Evolutionary conservation across 805 yeast genomes (phyloP), one percentile per base, ranked within the genome.

Genomic region (Kodamaea neixiangensis): DNA sequence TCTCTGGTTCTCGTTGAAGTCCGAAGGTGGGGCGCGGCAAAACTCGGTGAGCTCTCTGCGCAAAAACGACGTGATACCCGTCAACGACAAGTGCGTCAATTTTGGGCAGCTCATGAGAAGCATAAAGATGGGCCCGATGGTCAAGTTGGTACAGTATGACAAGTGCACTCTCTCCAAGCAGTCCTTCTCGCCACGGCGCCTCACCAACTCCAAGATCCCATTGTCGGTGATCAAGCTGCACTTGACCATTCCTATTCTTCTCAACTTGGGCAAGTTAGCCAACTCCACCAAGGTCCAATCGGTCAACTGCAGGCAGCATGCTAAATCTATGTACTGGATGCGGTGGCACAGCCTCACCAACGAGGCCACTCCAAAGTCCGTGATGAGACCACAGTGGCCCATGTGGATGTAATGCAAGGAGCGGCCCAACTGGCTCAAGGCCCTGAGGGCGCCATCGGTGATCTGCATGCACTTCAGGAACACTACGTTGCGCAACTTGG

Each of bases 11-110:
- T 85, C 89, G 48, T 86, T 91, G 66, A 94, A 92, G 60, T 91
- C 97, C 10, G 87, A 82, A 3, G 99, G 98, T 1, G 98, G 94
- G 7, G 86, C 88, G 22, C 98, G 85, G 66, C 97, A 92, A 68
- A 83, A 92, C 56, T 81, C 83, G 0, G 93, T 87, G 45, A 93
- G 83, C 61, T 93, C 97, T 7, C 86, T 78, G 53, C 96, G 79
- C 64, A 93, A 77, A 70, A 94, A 93, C n/a, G 96, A 87, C 1
- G 86, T 76, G 20, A 93, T 91, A 0, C 98, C 99, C 0, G 98
- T 94, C 53, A 93, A 76, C 9, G 97, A 89, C 53, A 93, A 76
- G 68, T 93, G 99, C 1, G 97, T 91, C 50, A 93, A 74, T 56
- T 85, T 82, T 3, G 96, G 96, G 62, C 97, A 93, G 44, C 85